Conservation (phyloP, 768 basidiomycete species). For the Punctularia strigosozonata region DNA sequence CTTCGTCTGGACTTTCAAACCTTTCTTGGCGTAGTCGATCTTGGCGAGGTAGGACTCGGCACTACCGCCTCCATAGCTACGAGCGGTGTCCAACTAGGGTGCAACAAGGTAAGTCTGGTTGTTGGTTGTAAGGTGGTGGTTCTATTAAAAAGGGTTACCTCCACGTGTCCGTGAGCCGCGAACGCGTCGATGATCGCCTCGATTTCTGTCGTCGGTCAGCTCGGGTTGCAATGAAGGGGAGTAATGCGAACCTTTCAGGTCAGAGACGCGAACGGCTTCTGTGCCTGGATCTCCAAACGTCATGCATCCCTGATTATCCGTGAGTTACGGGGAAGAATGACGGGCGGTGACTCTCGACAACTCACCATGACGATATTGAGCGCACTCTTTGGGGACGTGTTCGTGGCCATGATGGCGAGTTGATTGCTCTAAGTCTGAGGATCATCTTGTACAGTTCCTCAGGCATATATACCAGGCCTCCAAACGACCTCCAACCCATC, state of each 20-base stretch:
- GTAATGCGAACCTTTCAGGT: too few relatives aligned
- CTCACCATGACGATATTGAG: conserved; percentile 41
- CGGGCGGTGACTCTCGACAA: neutral
- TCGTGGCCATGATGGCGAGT: too few relatives aligned
- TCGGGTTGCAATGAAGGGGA: too few relatives aligned
- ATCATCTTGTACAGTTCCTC: too few relatives aligned
- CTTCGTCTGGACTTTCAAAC: conserved; percentile 49
- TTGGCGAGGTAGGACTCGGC: conserved; percentile 31
- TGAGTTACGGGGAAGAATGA: neutral
- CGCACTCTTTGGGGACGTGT: conserved; percentile 23
- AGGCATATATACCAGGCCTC: too few relatives aligned
- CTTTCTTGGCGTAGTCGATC: conserved; percentile 36
- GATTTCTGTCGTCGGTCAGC: too few relatives aligned
- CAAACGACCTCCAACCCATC: too few relatives aligned
- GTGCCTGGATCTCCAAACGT: conserved; percentile 38
- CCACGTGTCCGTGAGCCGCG: conserved; percentile 41
- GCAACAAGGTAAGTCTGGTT: conserved; percentile 13
- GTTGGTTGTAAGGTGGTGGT: too few relatives aligned
- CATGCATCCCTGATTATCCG: conserved; percentile 35
- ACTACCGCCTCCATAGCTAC: conserved; percentile 18
- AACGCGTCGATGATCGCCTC: conserved; percentile 43
- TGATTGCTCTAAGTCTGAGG: too few relatives aligned
- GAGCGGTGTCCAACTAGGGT: conserved; percentile 17
- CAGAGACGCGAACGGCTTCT: conserved; percentile 14
- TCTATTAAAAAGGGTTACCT: conserved; percentile 19